Percentiles rank a stretch among this genome's conserved stretches.
These are phyloP conservation scores for Pterocarpus macrocarpus DNA, from an alignment of 306 rosid species.

Conservation along the genomic window DNA sequence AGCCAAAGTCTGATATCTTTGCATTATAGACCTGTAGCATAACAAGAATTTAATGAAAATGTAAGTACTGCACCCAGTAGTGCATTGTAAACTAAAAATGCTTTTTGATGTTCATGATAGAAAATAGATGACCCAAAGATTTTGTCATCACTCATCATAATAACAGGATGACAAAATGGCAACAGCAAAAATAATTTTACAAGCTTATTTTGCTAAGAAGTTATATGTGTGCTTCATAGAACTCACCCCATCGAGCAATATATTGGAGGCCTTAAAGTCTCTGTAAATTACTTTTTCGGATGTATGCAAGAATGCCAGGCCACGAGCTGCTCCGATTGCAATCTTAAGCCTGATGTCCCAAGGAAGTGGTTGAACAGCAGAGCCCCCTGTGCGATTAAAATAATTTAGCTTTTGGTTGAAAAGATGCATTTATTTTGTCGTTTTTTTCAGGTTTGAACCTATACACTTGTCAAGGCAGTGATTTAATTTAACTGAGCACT, in stretches of 20 bases:
- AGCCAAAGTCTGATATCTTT: conserved; percentile 94
- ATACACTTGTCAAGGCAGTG: conserved; percentile 19
- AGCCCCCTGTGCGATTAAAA: conserved; percentile 69
- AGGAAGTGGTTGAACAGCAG: conserved; percentile 79
- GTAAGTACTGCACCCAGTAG: background rate
- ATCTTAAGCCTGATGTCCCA: conserved; percentile 92
- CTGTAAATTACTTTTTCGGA: conserved; percentile 91
- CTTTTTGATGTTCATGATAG: background rate
- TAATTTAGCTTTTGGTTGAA: conserved; percentile 10
- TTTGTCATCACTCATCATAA: no score
- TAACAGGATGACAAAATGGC: no score
- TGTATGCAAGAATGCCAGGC: conserved; percentile 87
- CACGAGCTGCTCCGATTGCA: conserved; percentile 96
- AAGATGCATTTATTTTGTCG: conserved; percentile 23
- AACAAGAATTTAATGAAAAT: conserved; percentile 32
- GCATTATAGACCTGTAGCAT: conserved; percentile 77
- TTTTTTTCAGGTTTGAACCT: conserved; percentile 23
- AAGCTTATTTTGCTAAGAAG: no score
- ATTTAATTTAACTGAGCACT: conserved; percentile 44
- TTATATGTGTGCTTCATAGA: no score
- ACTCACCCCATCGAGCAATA: conserved; percentile 88
- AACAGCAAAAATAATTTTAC: no score
- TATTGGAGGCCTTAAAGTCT: conserved; percentile 97
- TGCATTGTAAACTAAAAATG: conserved; percentile 8
- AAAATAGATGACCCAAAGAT: background rate